Evolutionary conservation across 176 grass and related monocot genomes (phyloP), one percentile per base, ranked within the genome.

Genomic region (Oryza coarctata): DNA sequence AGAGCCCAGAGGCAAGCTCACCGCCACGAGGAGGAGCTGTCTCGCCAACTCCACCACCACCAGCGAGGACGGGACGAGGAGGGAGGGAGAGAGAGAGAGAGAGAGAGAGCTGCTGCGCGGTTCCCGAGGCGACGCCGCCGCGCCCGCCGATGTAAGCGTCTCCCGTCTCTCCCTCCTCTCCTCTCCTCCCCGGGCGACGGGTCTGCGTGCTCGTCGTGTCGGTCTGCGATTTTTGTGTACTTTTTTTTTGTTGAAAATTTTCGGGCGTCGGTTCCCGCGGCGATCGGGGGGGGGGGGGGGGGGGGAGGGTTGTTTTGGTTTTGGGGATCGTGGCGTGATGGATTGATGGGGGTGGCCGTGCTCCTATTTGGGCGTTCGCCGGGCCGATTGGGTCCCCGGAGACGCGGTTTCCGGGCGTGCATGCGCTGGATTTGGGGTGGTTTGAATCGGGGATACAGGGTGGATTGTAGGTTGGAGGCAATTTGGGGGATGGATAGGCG

Each of bases 91-190:
- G 35, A 38, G 36, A 38, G 3, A 36, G 64, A 38, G 38, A 39
- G 35, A 38, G 36, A 38, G 38, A 39, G 38, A 39, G 38, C 38
- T 39, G 1, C 38, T 9, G 76, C 92, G 43, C 88, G 86, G 55
- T 74, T 83, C 88, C 81, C 82, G 86, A 91, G 88, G 85, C 23
- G 69, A 50, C 80, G 55, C 52, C 52, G 60, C 58, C 76, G 81
- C 74, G 70, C 28, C 34, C 82, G 80, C 58, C 84, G 85, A 93
- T 93, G 91, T 93, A 89, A 93, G 84, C 84, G 5, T 28, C 43
- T 67, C 25, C 26, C 30, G 13, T 64, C 89, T 27, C 77, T 80
- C 40, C 63, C 25, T 40, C 73, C 28, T 11, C 14, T n/a, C 15
- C 23, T 13, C 38, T 49, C 15, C 23, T 43, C 25, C 17, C 26